Evolutionary conservation across 139 green algal species (phyloP).

Genomic region (Eudorina sp.): DNA sequence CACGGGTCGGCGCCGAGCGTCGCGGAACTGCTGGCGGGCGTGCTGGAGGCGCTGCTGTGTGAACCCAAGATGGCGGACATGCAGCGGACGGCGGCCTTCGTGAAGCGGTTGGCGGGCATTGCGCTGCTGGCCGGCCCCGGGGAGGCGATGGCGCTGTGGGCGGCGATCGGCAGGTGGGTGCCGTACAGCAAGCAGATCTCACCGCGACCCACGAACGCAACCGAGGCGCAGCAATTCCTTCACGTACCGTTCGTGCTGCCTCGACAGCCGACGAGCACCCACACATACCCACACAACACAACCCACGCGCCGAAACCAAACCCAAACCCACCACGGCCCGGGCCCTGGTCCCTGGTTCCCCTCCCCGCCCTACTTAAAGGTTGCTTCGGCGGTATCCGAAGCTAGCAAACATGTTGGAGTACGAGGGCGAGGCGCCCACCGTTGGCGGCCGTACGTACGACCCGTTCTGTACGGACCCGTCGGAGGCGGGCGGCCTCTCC

Average conservation of each 20-base stretch:
- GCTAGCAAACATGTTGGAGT: conserved; percentile 78
- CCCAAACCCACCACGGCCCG: no score
- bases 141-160: conserved; percentile 51
- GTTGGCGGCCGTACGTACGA: conserved; percentile 62
- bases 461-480: conserved; percentile 61
- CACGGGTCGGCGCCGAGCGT: conserved; percentile 11
- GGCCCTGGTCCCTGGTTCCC: neutral
- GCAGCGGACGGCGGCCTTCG: conserved; percentile 45
- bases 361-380: conserved; percentile 22
- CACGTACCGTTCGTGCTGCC: no score
- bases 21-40: conserved; percentile 46
- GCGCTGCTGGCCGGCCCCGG: conserved; percentile 35
- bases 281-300: no score
- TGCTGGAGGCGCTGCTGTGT: conserved; percentile 61
- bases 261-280: no score
- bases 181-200: no score
- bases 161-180: conserved; percentile 16
- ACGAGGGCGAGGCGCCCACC: conserved; percentile 72
- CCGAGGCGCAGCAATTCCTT: no score
- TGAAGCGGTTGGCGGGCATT: conserved; percentile 43
- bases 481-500: conserved; percentile 64
- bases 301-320: no score
- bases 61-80: conserved; percentile 69
- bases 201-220: no score
- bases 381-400: conserved; percentile 67